Base-by-base conservation (phyloP, 2,329 filamentous ascomycete genomes). In the Microcyclospora tardicrescens region DNA sequence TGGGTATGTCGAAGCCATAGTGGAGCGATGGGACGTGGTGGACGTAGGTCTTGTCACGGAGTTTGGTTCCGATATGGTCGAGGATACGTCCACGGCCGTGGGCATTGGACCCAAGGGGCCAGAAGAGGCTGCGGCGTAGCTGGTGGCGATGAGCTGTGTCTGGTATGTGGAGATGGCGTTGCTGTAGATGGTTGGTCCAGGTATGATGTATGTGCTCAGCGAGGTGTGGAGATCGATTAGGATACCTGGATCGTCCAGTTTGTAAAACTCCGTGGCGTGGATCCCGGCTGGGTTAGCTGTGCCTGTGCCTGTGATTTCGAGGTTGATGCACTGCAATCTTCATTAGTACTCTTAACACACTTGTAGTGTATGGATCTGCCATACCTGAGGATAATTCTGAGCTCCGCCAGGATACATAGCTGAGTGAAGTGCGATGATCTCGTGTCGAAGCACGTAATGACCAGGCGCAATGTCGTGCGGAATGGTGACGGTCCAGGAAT, bases 381-480 rank as follows among this genome's bases (percentile, higher is more conserved):
- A 8, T 24, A 24, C 19, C 19, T 24, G 58, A 19, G 64, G 65
- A 52, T 68, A 67, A 50, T 61, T 60, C 47, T 68, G 61, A 14
- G 64, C 62, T 27, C 63, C 68, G 39, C 63, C 63, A 12, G 59
- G 38, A 30, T 55, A 47, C 3, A 58, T 63, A 11, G 62, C 69
- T 24, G 61, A 61, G 62, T 80, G 76, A 37, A 80, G 72, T 16
- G 71, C 76, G 37, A 80, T 68, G 38, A 72, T 65, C 61, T 77
- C 74, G 38, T 73, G 70, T 13, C 74, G 68, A 10, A 76, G 63
- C 40, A 78, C 68, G 52, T 77, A 77, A 50, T 75, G 66, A 14
- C 75, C 75, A 5, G 70, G 56, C 28, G 64, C 65, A 37, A 77
- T 64, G 43, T 65, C 66, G 9, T 57, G 47, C 9, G 73, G 73